These are phyloP conservation scores for Monosporascus sp. DNA, from an alignment of 2,329 filamentous ascomycete genomes.

Conservation along the genomic window DNA sequence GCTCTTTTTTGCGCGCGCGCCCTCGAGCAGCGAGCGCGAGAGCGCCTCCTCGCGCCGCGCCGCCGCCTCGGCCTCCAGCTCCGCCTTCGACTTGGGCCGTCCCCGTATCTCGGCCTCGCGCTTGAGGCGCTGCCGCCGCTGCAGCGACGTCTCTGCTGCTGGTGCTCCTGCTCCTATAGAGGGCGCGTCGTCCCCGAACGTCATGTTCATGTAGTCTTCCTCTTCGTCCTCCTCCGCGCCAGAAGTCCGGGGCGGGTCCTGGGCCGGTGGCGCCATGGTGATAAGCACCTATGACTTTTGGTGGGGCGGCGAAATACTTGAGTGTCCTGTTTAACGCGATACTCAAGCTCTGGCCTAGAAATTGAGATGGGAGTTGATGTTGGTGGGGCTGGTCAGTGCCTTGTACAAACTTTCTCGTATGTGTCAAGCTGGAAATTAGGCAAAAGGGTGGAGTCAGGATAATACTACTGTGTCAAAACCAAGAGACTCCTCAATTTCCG, in stretches of 20 bases:
- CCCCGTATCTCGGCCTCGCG: conserved; percentile 65
- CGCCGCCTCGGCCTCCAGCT: conserved; percentile 70
- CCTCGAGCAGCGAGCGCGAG: conserved; percentile 62
- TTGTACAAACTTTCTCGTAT: too few species aligned
- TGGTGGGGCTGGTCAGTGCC: too few species aligned
- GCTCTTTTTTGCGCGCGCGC: conserved; percentile 52
- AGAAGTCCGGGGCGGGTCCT: conserved; percentile 7
- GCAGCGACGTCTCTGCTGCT: conserved; percentile 52
- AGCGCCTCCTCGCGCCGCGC: conserved; percentile 71
- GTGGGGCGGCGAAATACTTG: too few species aligned
- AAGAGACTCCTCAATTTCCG: too few species aligned
- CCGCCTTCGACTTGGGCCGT: conserved; percentile 72
- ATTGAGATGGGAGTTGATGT: too few species aligned
- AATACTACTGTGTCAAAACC: too few species aligned
- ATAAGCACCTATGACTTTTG: too few species aligned
- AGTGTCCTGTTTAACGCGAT: too few species aligned
- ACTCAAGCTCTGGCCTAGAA: too few species aligned
- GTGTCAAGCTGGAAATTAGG: too few species aligned
- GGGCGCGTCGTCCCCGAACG: conserved; percentile 62
- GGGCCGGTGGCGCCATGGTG: conserved; percentile 8
- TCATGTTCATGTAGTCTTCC: conserved; percentile 98
- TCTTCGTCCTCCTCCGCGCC: conserved; percentile 51
- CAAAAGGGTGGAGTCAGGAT: too few species aligned
- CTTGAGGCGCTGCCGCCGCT: conserved; percentile 48
- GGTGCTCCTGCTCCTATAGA: conserved; percentile 8